A percentile compares a stretch with the other conserved stretches of the same genome.
These are phyloP conservation scores for Apiotrichum laibachii DNA, from an alignment of 1,284 basidiomycete genomes.

Conservation along the genomic window DNA sequence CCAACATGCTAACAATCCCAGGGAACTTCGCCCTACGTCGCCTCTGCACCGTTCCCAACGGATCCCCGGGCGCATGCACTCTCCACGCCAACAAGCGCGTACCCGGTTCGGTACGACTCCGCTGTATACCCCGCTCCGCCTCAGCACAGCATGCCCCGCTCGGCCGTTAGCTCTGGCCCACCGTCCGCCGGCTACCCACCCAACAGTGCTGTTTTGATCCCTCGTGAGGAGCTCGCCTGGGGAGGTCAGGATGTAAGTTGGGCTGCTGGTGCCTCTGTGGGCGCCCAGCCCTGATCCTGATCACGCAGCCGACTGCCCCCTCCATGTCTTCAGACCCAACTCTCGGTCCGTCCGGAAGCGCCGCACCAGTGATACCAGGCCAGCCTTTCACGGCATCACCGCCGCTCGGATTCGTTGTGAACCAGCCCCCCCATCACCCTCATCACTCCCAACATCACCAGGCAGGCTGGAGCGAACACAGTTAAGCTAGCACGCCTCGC, in stretches of 20 bases:
- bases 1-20: slow-evolving; percentile 2
- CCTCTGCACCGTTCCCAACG: slow-evolving; percentile 33
- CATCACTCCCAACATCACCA: no score
- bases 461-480: no score
- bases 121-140: slow-evolving; percentile 29
- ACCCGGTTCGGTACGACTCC: slow-evolving; percentile 36
- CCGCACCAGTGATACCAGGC: background rate
- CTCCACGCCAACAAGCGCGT: slow-evolving; percentile 17
- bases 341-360: background rate
- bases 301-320: background rate
- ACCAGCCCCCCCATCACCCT: no score
- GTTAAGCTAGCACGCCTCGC: no score
- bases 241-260: slow-evolving; percentile 23
- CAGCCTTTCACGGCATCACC: background rate
- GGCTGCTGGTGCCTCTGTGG: slow-evolving; percentile 18
- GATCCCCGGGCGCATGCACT: slow-evolving; percentile 36
- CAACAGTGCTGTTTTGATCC: slow-evolving; percentile 5
- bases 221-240: slow-evolving; percentile 19
- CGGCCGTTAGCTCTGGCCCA: slow-evolving; percentile 15
- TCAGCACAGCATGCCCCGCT: slow-evolving; percentile 28
- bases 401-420: no score
- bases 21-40: slow-evolving; percentile 43
- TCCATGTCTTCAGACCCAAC: background rate
- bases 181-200: slow-evolving; percentile 2
- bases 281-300: slow-evolving; percentile 21